Evolutionary conservation across 2,329 filamentous ascomycete genomes (phyloP).

Genomic region (Pestalotiopsis sp.): DNA sequence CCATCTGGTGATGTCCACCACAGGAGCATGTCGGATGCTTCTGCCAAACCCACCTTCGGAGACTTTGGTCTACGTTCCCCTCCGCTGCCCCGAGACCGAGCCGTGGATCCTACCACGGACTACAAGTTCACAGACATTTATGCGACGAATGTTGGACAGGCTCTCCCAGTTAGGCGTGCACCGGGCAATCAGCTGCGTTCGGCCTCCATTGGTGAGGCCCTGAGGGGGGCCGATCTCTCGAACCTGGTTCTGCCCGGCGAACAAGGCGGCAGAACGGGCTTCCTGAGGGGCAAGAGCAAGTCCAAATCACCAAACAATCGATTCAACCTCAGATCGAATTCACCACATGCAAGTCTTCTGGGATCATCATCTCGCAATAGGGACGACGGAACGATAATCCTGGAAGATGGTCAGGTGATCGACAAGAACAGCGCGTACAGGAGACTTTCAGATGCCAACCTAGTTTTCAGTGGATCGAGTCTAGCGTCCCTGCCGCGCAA

Average conservation of each 20-base stretch:
- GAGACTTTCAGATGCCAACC: conserved; percentile 70
- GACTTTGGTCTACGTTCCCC: conserved; percentile 48
- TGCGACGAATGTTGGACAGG: conserved; percentile 51
- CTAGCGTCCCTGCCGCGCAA: conserved; percentile 66
- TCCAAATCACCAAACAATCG: conserved; percentile 58
- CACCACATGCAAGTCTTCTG: conserved; percentile 38
- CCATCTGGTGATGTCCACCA: conserved; percentile 37
- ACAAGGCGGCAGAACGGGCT: conserved; percentile 41
- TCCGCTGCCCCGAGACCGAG: conserved; percentile 21
- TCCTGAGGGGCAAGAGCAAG: conserved; percentile 41
- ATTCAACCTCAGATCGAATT: conserved; percentile 52
- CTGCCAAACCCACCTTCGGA: conserved; percentile 40
- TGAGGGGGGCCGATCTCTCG: conserved; percentile 53
- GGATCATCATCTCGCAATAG: conserved; percentile 37
- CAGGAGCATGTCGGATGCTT: conserved; percentile 60
- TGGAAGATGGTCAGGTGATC: conserved; percentile 63
- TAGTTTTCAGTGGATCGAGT: conserved; percentile 65
- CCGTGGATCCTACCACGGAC: conserved; percentile 48
- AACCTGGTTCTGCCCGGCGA: conserved; percentile 52
- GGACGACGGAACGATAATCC: conserved; percentile 45
- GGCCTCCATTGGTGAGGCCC: conserved; percentile 54
- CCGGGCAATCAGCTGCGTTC: conserved; percentile 30
- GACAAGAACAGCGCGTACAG: conserved; percentile 73
- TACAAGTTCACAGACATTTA: conserved; percentile 67
- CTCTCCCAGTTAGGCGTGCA: conserved; percentile 44